Base-by-base conservation (phyloP, 2,329 filamentous ascomycete species). In the Cercospora nicotianae region DNA sequence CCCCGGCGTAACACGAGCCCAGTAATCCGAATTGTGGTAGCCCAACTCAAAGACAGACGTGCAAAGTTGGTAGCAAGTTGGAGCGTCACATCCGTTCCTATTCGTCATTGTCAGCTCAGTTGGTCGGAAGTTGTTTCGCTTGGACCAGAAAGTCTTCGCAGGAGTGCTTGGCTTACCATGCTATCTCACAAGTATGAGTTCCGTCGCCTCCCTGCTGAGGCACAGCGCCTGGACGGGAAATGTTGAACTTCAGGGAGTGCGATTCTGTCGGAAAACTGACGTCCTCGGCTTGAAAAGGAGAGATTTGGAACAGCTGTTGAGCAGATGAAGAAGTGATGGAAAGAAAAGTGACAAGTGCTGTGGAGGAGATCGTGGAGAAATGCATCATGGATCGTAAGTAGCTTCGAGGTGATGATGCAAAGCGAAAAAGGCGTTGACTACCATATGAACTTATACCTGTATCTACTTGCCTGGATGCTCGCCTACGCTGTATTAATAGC, bases 131-230 rank as follows among this genome's bases (percentile, higher is more conserved):
- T n/a, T 18, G 4, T 3, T 13, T 28, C 48, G 13, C 12, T 6
- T 1, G 2, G 3, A 13, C 1, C 0, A 1, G 3, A 9, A 28
- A 8, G 23, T 7, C 48, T 60, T 36, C 18, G n/a, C 58, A 18
- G 12, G 31, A 20, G 30, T 23, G 16, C 16, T 9, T 36, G 9
- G 5, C 36, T 33, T 30, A 62, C 60, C 60, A 62, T 28, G 36
- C 60, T 20, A 62, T 48, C 39, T 30, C 36, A 16, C 60, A 62
- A 20, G 20, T 30, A 28, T 45, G 42, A 30, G 26, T 30, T 9
- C 60, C 60, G 33, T 62, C 60, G 4, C 60, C 60, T 10, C 60
- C 60, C 3, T 62, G 60, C 23, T 62, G 60, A 13, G 60, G 60
- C 39, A 62, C 60, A 4, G 60, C 60, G n/a, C 26, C 39, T 7